Evolutionary conservation across 2,329 filamentous ascomycete species (phyloP), one percentile per base, ranked within the genome.

Genomic region (Cladosporium oxysporum): DNA sequence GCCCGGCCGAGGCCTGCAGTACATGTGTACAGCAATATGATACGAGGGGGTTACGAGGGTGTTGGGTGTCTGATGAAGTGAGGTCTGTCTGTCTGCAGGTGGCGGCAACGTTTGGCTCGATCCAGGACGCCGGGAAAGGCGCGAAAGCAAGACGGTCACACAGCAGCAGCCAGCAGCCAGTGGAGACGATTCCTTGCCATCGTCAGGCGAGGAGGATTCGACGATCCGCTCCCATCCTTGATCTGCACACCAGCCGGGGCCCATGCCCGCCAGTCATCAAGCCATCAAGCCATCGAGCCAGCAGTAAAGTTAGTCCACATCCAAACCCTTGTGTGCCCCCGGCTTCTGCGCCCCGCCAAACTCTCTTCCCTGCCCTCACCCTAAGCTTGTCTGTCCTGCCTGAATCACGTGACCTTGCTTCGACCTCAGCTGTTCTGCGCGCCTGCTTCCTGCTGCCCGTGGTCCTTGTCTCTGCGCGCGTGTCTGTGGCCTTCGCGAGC

Each of bases 371-470:
- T n/a, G 37, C 37, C 37, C 37, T 44, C 37, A 16, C 7, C 37
- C 16, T n/a, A 18, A n/a, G 6, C 8, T 10, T 16, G 10, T 16
- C 10, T n/a, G 11, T 44, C 8, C 35, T 47, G 5, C 16, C 28
- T 12, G 29, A 7, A 23, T 62, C 60, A 62, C 60, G 60, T 62
- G 60, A 52, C 58, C 41, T 6, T 12, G 26, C 10, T 5, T 21
- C 61, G 35, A 63, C 61, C 41, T 63, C 61, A 63, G 61, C 61
- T 63, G 50, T 35, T 57, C 50, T 41, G 41, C 21, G 44, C 31
- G 31, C 10, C 23, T 63, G 50, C 35, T 63, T 41, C 33, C 33
- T 57, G 49, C 33, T 63, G 60, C 60, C 31, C 23, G 49, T 50
- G 31, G 33, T 47, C 50, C 21, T 47, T 14, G 57, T 29, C 31